phyloP scores from a whole-genome alignment of 1,284 basidiomycete genomes.

The Macrocybe sp. region DNA sequence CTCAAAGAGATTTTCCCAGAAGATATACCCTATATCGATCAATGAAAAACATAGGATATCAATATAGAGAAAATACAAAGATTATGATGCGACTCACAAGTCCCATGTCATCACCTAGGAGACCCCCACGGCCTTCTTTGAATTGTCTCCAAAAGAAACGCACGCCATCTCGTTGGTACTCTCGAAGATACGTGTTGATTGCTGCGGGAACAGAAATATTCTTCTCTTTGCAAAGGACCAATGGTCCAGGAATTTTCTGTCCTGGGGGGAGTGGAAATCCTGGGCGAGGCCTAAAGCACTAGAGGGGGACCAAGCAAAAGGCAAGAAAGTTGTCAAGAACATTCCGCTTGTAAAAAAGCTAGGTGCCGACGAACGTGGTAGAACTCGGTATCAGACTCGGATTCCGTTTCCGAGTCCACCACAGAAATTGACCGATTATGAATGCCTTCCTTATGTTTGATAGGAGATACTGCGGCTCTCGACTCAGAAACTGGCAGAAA shows the following conservation, averaged over 20 bases:
- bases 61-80: conserved; percentile 2
- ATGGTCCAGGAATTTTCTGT: conserved; percentile 36
- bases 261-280: conserved; percentile 43
- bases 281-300: conserved; percentile 44
- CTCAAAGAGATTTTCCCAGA: background rate
- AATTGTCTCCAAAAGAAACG: conserved; percentile 72
- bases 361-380: background rate
- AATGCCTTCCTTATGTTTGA: background rate
- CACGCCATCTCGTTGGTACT: conserved; percentile 82
- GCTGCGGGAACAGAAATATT: conserved; percentile 58
- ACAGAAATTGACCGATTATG: too few species aligned
- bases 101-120: conserved; percentile 91
- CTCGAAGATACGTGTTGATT: conserved; percentile 77
- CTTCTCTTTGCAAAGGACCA: conserved; percentile 42
- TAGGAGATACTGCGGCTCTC: background rate
- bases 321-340: too few species aligned
- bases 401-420: conserved; percentile 22
- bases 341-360: background rate
- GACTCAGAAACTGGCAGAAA: background rate
- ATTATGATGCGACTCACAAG: conserved; percentile 42
- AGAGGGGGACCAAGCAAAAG: background rate
- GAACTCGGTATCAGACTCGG: conserved; percentile 38
- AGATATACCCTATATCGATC: conserved; percentile 19
- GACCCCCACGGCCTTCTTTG: conserved; percentile 55
- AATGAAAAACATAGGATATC: conserved; percentile 3